Conservation (phyloP, 1,284 basidiomycete genomes). For the Phylloboletellus chloephorus region DNA sequence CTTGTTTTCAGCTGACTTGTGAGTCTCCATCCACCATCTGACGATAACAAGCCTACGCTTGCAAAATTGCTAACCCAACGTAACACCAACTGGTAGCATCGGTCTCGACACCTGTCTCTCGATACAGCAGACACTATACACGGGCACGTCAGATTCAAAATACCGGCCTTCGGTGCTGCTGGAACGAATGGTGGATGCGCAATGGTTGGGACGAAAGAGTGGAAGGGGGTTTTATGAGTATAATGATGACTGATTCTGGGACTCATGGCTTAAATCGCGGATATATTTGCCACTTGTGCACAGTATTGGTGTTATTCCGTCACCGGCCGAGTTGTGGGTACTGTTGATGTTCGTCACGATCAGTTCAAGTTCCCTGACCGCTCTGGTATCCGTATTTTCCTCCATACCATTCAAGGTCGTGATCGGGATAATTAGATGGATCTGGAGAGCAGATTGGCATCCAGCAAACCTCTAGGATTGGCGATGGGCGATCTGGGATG, state of each 20-base stretch:
- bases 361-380: no score
- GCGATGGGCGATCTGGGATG: no score
- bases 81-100: conserved; percentile 73
- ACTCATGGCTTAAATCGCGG: no score
- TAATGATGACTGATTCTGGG: conserved; percentile 11
- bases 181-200: conserved; percentile 94
- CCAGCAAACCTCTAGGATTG: no score
- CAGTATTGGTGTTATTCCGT: no score
- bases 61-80: conserved; percentile 5
- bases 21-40: conserved; percentile 27
- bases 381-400: no score
- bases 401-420: no score
- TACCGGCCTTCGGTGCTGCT: conserved; percentile 91
- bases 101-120: conserved; percentile 89
- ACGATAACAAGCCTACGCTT: not conserved
- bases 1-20: conserved; percentile 67
- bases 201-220: conserved; percentile 90
- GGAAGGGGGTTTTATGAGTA: conserved; percentile 89
- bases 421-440: no score
- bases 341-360: no score
- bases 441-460: no score
- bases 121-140: conserved; percentile 85
- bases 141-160: conserved; percentile 91
- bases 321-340: no score
- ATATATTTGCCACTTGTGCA: not conserved